Evolutionary conservation across 2,329 filamentous ascomycete genomes (phyloP).

Genomic region (Arthrinium phaeospermum): DNA sequence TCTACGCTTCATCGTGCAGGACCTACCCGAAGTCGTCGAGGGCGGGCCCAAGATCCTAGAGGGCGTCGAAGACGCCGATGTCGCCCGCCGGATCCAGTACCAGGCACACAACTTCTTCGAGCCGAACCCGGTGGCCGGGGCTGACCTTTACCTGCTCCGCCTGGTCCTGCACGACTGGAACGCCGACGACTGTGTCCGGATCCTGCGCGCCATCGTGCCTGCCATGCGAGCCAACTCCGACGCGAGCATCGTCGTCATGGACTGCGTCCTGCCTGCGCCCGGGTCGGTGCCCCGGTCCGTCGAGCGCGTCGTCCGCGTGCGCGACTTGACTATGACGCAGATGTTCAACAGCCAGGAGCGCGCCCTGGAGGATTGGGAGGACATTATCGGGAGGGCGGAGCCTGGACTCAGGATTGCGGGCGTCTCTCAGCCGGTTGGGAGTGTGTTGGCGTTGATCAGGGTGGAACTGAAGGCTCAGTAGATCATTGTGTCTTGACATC

Average conservation of each 20-base stretch:
- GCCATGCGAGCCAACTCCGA: background rate
- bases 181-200: background rate
- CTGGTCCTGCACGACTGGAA: background rate
- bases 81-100: background rate
- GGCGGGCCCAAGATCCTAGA: background rate
- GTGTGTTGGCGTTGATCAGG: background rate
- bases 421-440: background rate
- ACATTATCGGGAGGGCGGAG: constrained; percentile 34
- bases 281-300: constrained; percentile 30
- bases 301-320: constrained; percentile 35
- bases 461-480: background rate
- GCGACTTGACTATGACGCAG: constrained; percentile 44
- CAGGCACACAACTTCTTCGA: constrained; percentile 2
- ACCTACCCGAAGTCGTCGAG: constrained; percentile 3
- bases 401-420: background rate
- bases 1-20: constrained; percentile 34
- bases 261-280: constrained; percentile 38
- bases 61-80: background rate
- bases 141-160: background rate
- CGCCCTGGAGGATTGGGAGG: constrained; percentile 40
- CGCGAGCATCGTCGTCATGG: constrained; percentile 35
- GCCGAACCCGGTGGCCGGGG: background rate
- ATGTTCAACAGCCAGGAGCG: constrained; percentile 42
- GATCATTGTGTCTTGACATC: background rate
- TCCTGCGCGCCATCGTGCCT: background rate